Evolutionary conservation across 768 basidiomycete species (phyloP), one percentile per base, ranked within the genome.

Genomic region (Phanerochaete sordida): DNA sequence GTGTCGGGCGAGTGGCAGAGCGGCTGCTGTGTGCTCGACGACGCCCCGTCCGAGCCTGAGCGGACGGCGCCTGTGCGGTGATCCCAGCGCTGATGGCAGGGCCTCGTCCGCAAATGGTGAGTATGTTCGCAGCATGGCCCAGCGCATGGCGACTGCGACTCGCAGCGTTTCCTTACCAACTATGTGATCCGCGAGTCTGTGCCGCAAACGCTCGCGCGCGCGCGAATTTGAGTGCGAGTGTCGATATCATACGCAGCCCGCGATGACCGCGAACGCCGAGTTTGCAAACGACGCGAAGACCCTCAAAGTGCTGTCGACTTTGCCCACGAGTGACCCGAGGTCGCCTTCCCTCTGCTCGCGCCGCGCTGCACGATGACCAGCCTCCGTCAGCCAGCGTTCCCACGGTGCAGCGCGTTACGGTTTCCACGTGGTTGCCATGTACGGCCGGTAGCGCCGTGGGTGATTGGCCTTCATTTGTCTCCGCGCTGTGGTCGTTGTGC

Each of bases 401-500:
- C 33, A 6, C 6, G 49, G 6, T 51, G 16, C 15, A 51, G n/a
- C n/a, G n/a, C n/a, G n/a, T n/a, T n/a, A 24, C 3, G 3, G 51
- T 33, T 8, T 21, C 51, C 51, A 53, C 35, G 35, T 31, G 30
- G 51, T 31, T 28, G 30, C 51, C 51, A 33, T 37, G 51, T 19
- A 24, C 27, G 15, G 9, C 33, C 33, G 24, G 13, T 48, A 33
- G 35, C 51, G 51, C 51, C 30, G 6, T 9, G 21, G 27, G 6
- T 31, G 35, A 23, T 53, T 30, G 30, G 51, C 30, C 31, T 53
- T 23, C 24, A 26, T 56, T 56, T 43, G 24, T 35, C 33, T 56
- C 24, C 54, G 54, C 37, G 47, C 47, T 48, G 47, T 52, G 44
- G 21, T 57, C 56, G 56, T 33, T 44, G 56, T 48, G 21, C 28